phyloP scores from a whole-genome alignment of 1,284 basidiomycete species.

The Phylloporus gajari region DNA sequence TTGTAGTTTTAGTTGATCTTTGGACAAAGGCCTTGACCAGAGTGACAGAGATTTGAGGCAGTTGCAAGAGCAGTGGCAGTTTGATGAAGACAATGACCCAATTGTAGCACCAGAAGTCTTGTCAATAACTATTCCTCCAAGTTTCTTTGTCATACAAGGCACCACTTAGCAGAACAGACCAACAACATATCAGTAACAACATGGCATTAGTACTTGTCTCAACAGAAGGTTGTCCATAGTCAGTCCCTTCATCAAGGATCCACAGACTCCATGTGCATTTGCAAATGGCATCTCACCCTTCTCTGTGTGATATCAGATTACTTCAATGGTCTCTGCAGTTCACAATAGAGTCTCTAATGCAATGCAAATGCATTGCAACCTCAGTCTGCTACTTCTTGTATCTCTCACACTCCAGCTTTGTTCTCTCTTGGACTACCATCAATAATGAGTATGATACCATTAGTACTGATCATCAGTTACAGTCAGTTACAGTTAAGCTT shows the following conservation, averaged over 20 bases:
- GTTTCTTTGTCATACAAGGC: slow-evolving; percentile 68
- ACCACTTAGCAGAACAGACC: slow-evolving; percentile 59
- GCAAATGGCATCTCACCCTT: slow-evolving; percentile 44
- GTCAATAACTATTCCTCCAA: slow-evolving; percentile 75
- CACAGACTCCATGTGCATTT: slow-evolving; percentile 41
- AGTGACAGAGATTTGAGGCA: slow-evolving; percentile 56
- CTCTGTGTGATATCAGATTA: slow-evolving; percentile 33
- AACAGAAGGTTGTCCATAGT: slow-evolving; percentile 52
- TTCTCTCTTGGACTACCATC: slow-evolving; percentile 47
- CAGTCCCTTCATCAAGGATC: slow-evolving; percentile 52
- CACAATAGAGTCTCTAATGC: slow-evolving; percentile 59
- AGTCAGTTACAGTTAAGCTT: too few relatives aligned
- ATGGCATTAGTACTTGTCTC: slow-evolving; percentile 51
- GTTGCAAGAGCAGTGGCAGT: slow-evolving; percentile 73
- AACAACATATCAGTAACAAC: slow-evolving; percentile 56
- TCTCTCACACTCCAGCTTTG: slow-evolving; percentile 57
- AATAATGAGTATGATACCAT: slow-evolving; percentile 40
- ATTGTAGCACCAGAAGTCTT: slow-evolving; percentile 65
- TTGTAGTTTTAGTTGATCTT: slow-evolving; percentile 23
- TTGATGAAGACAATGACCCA: slow-evolving; percentile 72
- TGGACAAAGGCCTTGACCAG: slow-evolving; percentile 45
- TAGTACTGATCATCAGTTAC: too few relatives aligned
- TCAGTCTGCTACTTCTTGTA: slow-evolving; percentile 59
- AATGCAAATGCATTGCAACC: slow-evolving; percentile 61
- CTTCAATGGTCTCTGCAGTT: slow-evolving; percentile 37